Evolutionary conservation across 352 stramenopile species (phyloP).

Genomic region (Phytopythium montanum): DNA sequence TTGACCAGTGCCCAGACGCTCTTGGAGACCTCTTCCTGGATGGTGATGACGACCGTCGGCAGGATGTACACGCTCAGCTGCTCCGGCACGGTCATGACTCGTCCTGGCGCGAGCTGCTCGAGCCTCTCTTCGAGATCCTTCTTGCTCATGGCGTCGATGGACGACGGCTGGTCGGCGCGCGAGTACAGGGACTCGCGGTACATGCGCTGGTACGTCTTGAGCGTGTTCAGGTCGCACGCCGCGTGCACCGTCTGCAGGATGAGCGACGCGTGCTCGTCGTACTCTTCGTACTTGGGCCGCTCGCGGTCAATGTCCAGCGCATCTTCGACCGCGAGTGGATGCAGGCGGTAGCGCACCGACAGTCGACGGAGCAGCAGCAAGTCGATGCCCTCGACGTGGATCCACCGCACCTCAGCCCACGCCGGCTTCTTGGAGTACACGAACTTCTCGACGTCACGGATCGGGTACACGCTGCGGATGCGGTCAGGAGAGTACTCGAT

Average conservation of each 20-base stretch:
- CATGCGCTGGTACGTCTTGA: conserved; percentile 69
- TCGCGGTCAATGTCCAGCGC: conserved; percentile 73
- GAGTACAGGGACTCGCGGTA: conserved; percentile 70
- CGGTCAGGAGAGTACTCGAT: conserved; percentile 79
- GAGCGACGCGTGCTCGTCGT: conserved; percentile 81
- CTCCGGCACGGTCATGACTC: conserved; percentile 70
- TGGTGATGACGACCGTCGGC: conserved; percentile 68
- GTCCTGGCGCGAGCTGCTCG: conserved; percentile 46
- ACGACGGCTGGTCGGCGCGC: conserved; percentile 36
- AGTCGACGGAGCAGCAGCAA: conserved; percentile 61
- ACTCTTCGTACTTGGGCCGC: conserved; percentile 84
- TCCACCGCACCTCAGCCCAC: conserved; percentile 81
- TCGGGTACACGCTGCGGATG: conserved; percentile 72
- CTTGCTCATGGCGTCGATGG: conserved; percentile 66
- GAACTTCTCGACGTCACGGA: conserved; percentile 71
- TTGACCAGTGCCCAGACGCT: conserved; percentile 63
- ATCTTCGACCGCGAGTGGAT: conserved; percentile 84
- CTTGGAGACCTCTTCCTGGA: conserved; percentile 41
- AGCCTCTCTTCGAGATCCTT: conserved; percentile 56
- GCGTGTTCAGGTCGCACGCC: conserved; percentile 39
- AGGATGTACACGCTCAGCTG: conserved; percentile 77
- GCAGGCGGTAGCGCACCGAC: conserved; percentile 79
- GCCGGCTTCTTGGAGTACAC: conserved; percentile 76
- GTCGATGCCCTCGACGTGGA: conserved; percentile 71
- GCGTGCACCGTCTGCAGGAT: conserved; percentile 65